These are phyloP conservation scores for Tulasnella sp. DNA, from an alignment of 768 basidiomycete species.

Conservation along the genomic window DNA sequence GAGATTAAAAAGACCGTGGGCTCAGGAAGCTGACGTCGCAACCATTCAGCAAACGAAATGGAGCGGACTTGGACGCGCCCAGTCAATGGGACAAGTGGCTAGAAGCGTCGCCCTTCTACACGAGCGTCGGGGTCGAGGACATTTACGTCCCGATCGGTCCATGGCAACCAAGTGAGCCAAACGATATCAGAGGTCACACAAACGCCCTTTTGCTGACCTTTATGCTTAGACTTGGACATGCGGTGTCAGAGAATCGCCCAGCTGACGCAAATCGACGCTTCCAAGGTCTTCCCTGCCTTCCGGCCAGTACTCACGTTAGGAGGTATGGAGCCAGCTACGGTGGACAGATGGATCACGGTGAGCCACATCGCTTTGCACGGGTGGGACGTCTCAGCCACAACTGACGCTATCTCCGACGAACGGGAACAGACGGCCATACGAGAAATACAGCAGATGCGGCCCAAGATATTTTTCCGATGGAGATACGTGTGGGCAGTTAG, in stretches of 20 bases:
- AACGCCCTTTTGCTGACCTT: neutral
- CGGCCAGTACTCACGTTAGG: neutral
- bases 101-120: constrained; percentile 20
- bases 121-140: constrained; percentile 28
- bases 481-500: constrained; percentile 29
- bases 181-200: too few species aligned
- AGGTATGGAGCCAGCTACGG: neutral
- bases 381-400: neutral
- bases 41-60: constrained; percentile 22
- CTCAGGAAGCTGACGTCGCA: neutral
- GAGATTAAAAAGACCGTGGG: neutral
- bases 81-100: constrained; percentile 23
- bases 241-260: constrained; percentile 25
- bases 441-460: constrained; percentile 31
- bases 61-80: constrained; percentile 16
- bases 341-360: constrained; percentile 19
- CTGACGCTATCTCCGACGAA: neutral
- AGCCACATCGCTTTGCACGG: neutral
- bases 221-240: constrained; percentile 25
- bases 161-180: constrained; percentile 19
- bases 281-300: constrained; percentile 5
- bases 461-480: constrained; percentile 26
- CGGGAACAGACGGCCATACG: constrained; percentile 13
- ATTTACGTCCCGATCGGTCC: constrained; percentile 32
- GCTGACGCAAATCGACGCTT: constrained; percentile 18